Conservation (phyloP, 257 asterid species). For the Buddleja alternifolia region DNA sequence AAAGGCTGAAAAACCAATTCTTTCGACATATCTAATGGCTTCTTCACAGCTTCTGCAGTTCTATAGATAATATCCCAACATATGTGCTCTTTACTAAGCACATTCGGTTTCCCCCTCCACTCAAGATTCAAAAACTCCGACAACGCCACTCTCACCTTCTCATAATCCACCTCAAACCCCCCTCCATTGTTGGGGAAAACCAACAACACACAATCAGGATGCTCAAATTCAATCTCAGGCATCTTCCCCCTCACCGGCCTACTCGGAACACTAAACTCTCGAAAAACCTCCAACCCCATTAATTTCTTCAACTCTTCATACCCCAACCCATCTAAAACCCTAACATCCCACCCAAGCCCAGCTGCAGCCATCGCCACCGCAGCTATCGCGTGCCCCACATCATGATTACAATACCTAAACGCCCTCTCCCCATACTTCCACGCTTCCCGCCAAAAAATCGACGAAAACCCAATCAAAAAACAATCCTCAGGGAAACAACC, state of each 20-base stretch:
- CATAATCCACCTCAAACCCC: conserved; percentile 64
- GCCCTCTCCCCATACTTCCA: conserved; percentile 99
- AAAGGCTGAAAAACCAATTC: conserved; percentile 44
- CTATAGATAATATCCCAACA: conserved; percentile 89
- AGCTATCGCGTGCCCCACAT: conserved; percentile 91
- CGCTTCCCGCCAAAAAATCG: conserved; percentile 94
- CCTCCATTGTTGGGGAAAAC: conserved; percentile 61
- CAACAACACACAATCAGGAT: conserved; percentile 80
- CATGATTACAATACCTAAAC: conserved; percentile 97
- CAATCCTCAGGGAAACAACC: conserved; percentile 55
- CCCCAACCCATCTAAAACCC: conserved; percentile 81
- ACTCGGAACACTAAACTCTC: conserved; percentile 54
- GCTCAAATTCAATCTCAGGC: conserved; percentile 92
- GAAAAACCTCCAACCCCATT: conserved; percentile 64
- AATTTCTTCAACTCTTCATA: conserved; percentile 61
- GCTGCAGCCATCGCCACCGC: conserved; percentile 90
- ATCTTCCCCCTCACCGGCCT: conserved; percentile 70
- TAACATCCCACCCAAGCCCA: conserved; percentile 90
- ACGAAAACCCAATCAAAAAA: conserved; percentile 75
- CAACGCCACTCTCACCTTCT: conserved; percentile 44
- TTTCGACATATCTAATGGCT: conserved; percentile 43
- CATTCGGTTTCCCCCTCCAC: conserved; percentile 83
- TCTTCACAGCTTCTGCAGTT: conserved; percentile 73
- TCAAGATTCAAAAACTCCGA: conserved; percentile 50
- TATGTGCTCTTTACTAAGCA: conserved; percentile 82